Conservation (phyloP, 1,284 basidiomycete genomes). For the Ustilago sp. region DNA sequence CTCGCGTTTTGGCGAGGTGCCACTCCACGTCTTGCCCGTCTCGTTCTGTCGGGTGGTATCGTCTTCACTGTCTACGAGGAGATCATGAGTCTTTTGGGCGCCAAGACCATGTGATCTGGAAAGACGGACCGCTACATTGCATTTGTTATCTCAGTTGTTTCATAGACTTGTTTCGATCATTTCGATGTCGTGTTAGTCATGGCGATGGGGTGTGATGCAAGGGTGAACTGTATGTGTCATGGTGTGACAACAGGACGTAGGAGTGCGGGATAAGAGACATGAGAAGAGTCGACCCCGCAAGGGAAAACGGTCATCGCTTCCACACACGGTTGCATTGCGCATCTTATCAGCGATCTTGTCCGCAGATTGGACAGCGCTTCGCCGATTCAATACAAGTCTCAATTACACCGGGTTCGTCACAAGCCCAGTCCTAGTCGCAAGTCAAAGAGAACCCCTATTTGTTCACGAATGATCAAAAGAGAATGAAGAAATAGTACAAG, state of each 20-base stretch:
- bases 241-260: not conserved
- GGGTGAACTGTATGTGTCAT: not conserved
- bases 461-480: conserved; percentile 14
- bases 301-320: no score
- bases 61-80: conserved; percentile 80
- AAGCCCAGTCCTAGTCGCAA: not conserved
- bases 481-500: conserved; percentile 46
- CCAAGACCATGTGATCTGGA: conserved; percentile 41
- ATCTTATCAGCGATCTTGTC: not conserved
- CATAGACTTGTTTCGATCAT: not conserved
- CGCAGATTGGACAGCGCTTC: not conserved
- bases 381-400: not conserved
- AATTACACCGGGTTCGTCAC: not conserved
- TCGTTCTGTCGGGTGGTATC: conserved; percentile 89
- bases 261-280: not conserved
- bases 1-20: conserved; percentile 94
- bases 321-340: not conserved
- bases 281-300: not conserved
- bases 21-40: conserved; percentile 71
- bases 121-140: not conserved
- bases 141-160: not conserved
- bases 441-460: conserved; percentile 11
- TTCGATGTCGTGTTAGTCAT: not conserved
- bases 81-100: conserved; percentile 54
- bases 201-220: not conserved